phyloP scores from a whole-genome alignment of 2,329 filamentous ascomycete genomes.

The Alternaria ventricosa region DNA sequence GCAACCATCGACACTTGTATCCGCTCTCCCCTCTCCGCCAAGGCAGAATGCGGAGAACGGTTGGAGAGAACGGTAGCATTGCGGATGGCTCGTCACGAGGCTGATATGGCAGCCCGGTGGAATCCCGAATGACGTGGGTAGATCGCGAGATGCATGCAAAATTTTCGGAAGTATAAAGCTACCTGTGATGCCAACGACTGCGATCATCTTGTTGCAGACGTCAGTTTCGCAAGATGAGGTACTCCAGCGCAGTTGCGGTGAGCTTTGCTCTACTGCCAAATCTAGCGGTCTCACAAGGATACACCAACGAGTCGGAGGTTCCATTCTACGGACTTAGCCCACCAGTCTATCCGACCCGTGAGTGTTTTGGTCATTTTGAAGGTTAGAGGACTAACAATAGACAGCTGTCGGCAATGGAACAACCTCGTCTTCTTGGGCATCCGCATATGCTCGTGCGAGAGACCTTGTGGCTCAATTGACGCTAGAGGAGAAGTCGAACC shows the following conservation, averaged over 20 bases:
- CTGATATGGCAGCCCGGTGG: background rate
- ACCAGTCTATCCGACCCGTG: constrained; percentile 40
- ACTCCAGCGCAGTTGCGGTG: background rate
- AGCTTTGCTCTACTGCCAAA: constrained; percentile 16
- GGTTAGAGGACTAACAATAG: constrained; percentile 1
- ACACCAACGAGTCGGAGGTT: constrained; percentile 37
- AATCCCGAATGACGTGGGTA: constrained; percentile 4
- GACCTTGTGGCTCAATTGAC: constrained; percentile 50
- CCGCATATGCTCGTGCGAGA: constrained; percentile 46
- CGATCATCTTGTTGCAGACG: background rate
- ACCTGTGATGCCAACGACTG: background rate
- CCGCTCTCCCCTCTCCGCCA: constrained; percentile 21
- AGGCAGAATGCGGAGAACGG: constrained; percentile 22
- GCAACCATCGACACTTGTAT: background rate
- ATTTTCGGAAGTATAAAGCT: background rate
- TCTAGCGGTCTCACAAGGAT: constrained; percentile 21
- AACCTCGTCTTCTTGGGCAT: constrained; percentile 31
- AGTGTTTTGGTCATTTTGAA: background rate
- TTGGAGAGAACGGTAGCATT: constrained; percentile 9
- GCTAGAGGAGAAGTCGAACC: constrained; percentile 52
- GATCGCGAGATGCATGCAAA: background rate
- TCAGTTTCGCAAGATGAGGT: constrained; percentile 10
- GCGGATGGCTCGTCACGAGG: constrained; percentile 19
- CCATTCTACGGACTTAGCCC: constrained; percentile 38
- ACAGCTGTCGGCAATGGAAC: constrained; percentile 33